Base-by-base conservation (phyloP, 192 early-diverging fungal genomes). In the Glomus cerebriforme region DNA sequence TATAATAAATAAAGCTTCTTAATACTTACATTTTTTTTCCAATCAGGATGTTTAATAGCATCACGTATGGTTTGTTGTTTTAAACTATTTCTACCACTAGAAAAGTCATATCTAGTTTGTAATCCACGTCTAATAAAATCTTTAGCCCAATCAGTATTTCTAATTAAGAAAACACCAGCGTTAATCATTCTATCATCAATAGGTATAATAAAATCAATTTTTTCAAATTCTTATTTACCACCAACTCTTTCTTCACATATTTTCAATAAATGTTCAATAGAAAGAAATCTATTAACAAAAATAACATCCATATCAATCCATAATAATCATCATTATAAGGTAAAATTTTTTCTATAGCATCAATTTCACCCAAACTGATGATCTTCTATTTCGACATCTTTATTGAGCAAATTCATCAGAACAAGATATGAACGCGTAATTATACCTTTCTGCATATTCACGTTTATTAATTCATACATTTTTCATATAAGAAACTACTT, bases 381-480 rank as follows among this genome's bases (percentile, higher is more conserved):
- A 47, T 47, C 81, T 82, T 43, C 89, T 85, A 19, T 84, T 83
- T 29, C 81, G 81, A 83, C 60, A 10, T 74, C n/a, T 79, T 75
- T 90, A 85, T 24, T 86, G 87, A 9, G 83, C 84, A 81, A 90
- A 90, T 74, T 90, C 89, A 7, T 78, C 62, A 3, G 85, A 86
- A 29, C 89, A 80, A 3, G 89, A 85, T 26, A 90, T 81, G 81
- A 90, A 90, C n/a, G 85, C 78, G 58, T 88, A 90, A 2, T 83
- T 84, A 31, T 90, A 85, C 32, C 77, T 80, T 39, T 82, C 34
- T 31, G 87, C 86, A 81, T 90, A 90, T 0, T 59, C 22, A n/a
- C 87, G 85, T 81, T 90, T 90, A 77, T 90, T 90, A 6, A 83
- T 79, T 15, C 89, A 90, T 90, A 79, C 89, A 90, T n/a, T n/a